Base-by-base conservation (phyloP, 116 monocot species). In the Cymodocea nodosa region DNA sequence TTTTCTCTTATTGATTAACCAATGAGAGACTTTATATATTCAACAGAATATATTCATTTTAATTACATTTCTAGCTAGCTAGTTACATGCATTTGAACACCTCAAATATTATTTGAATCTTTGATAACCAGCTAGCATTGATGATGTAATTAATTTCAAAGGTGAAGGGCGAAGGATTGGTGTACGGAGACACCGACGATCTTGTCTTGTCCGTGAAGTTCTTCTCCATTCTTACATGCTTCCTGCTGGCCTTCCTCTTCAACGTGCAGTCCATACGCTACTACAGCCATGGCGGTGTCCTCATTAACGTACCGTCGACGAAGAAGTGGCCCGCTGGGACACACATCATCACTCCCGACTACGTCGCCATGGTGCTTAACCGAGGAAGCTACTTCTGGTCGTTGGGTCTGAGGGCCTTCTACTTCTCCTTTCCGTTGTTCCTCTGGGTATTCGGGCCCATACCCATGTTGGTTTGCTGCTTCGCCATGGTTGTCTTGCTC, bases 361-460 rank as follows among this genome's bases (percentile, higher is more conserved):
- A 83, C 72, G 88, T 93, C 3, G 56, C 68, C 6, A 10, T 52
- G 57, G 63, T 69, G 5, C 19, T 93, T 54, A 85, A 85, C 72
- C 39, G 74, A n/a, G 93, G 85, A 11, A 70, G 83, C 69, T 83
- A 83, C 34, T 93, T 88, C 77, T 93, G 93, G 93, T 87, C 93
- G 0, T 58, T 93, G 4, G 93, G 93, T 0, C 67, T 88, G 1
- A 51, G 81, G 30, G 80, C 93, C 0, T 88, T 85, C 71, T 93
- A 93, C 70, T 83, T 93, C 75, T 85, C 89, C 4, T 70, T 85
- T 56, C 88, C 88, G 2, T 30, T 93, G 52, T 83, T 93, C 54
- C 20, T 88, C 15, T 93, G 89, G 89, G 60, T 93, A 12, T 85
- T 93, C 52, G 85, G 88, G 0, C 88, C 88, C 4, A 53, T 93